Evolutionary conservation across 2,329 filamentous ascomycete species (phyloP).

Genomic region (Thielaviopsis ethacetica): DNA sequence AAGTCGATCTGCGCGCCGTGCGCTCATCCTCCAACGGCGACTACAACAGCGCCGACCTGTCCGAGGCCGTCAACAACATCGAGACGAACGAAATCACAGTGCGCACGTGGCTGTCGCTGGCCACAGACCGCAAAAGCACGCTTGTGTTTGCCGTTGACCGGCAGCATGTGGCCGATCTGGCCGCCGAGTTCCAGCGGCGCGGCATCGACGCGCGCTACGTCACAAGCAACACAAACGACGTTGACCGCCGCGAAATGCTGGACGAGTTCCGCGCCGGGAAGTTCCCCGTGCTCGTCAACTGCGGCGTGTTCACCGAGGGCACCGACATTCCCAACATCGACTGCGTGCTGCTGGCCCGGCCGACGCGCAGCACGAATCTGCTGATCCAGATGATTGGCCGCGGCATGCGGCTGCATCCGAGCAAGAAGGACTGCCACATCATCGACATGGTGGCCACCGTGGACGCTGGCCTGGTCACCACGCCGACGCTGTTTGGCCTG

Average conservation of each 20-base stretch:
- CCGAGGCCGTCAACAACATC: conserved; percentile 64
- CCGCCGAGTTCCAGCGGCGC: conserved; percentile 55
- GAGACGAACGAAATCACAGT: conserved; percentile 72
- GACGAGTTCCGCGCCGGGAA: conserved; percentile 53
- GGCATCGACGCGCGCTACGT: conserved; percentile 75
- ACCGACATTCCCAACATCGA: conserved; percentile 97
- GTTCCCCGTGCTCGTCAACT: conserved; percentile 83
- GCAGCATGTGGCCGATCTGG: conserved; percentile 60
- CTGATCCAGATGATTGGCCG: conserved; percentile 96
- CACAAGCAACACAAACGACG: conserved; percentile 61
- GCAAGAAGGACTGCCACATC: conserved; percentile 78
- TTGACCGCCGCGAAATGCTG: conserved; percentile 52
- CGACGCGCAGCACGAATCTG: conserved; percentile 82
- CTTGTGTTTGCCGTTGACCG: conserved; percentile 91
- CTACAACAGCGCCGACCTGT: conserved; percentile 64
- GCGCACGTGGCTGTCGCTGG: conserved; percentile 70
- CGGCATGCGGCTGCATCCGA: conserved; percentile 67
- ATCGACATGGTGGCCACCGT: conserved; percentile 91
- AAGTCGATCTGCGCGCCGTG: conserved; percentile 61
- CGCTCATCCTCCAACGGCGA: conserved; percentile 41
- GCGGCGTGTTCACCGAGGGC: conserved; percentile 90
- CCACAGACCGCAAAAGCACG: conserved; percentile 59
- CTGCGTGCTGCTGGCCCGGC: conserved; percentile 73
- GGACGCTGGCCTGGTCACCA: conserved; percentile 70
- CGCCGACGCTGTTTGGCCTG: conserved; percentile 82